Conservation (phyloP, 352 stramenopile genomes). For the Elongisporangium prolatum region DNA sequence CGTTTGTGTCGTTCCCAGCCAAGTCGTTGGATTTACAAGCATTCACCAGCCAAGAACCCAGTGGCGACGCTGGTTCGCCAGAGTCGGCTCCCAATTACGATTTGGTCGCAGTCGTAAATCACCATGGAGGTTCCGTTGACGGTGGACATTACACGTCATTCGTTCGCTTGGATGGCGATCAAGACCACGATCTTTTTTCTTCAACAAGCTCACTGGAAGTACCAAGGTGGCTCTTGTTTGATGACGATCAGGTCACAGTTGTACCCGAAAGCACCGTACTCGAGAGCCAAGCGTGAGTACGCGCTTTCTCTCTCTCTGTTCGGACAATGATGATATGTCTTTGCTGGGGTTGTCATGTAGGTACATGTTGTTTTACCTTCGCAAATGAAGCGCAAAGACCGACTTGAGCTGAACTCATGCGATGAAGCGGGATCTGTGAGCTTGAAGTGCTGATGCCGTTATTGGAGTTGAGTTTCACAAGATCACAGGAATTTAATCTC, state of each 20-base stretch:
- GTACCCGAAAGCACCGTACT: constrained; percentile 33
- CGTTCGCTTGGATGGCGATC: constrained; percentile 23
- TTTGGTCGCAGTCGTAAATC: constrained; percentile 51
- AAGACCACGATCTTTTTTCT: not conserved
- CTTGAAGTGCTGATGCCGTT: not conserved
- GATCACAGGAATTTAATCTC: not conserved
- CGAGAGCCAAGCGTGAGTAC: constrained; percentile 49
- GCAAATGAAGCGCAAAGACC: not conserved
- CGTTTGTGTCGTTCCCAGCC: constrained; percentile 53
- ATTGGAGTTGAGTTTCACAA: not conserved
- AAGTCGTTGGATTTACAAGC: constrained; percentile 31
- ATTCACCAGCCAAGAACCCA: constrained; percentile 16
- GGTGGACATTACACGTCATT: constrained; percentile 73
- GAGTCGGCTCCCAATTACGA: constrained; percentile 28
- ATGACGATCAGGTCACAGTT: constrained; percentile 41
- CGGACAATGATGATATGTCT: not conserved
- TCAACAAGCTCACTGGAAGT: constrained; percentile 7
- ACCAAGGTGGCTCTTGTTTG: constrained; percentile 47
- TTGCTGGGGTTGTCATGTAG: constrained; percentile 10
- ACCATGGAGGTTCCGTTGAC: constrained; percentile 65
- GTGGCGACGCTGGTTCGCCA: constrained; percentile 10
- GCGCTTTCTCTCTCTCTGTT: not conserved
- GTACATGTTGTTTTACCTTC: constrained; percentile 42
- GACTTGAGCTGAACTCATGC: not conserved
- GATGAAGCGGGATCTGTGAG: not conserved